Evolutionary conservation across 768 basidiomycete genomes (phyloP).

Genomic region (Dioszegia hungarica): DNA sequence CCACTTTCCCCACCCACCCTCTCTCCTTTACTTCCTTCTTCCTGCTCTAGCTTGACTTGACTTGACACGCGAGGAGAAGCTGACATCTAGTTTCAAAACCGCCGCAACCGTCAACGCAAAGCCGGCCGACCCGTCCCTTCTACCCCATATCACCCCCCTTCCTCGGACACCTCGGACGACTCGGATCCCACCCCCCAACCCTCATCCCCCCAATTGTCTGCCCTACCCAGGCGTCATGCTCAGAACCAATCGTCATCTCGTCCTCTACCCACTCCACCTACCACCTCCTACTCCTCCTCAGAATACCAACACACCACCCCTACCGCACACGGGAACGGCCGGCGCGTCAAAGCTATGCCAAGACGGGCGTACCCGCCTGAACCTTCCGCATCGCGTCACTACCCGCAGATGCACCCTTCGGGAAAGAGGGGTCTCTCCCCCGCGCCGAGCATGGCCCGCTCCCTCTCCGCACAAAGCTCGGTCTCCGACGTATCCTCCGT

Average conservation of each 20-base stretch:
- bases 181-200: too few species aligned
- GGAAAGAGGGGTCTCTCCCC: not conserved
- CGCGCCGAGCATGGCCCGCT: constrained; percentile 7
- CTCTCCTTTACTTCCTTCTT: not conserved
- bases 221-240: too few species aligned
- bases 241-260: too few species aligned
- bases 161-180: constrained; percentile 9
- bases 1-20: not conserved
- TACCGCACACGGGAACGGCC: not conserved
- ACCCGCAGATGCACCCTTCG: not conserved
- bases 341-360: constrained; percentile 1
- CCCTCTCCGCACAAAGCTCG: constrained; percentile 11
- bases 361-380: not conserved
- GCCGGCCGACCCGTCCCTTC: not conserved
- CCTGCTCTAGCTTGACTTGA: not conserved
- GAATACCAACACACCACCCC: constrained; percentile 1
- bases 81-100: constrained; percentile 35
- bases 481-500: constrained; percentile 3
- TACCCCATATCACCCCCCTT: constrained; percentile 3
- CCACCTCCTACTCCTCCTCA: too few species aligned
- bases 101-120: constrained; percentile 16
- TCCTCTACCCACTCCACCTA: too few species aligned
- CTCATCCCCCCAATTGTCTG: too few species aligned
- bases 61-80: not conserved
- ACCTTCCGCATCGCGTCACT: not conserved